Base-by-base conservation (phyloP, 2,329 filamentous ascomycete species). In the Talaromyces sp. region DNA sequence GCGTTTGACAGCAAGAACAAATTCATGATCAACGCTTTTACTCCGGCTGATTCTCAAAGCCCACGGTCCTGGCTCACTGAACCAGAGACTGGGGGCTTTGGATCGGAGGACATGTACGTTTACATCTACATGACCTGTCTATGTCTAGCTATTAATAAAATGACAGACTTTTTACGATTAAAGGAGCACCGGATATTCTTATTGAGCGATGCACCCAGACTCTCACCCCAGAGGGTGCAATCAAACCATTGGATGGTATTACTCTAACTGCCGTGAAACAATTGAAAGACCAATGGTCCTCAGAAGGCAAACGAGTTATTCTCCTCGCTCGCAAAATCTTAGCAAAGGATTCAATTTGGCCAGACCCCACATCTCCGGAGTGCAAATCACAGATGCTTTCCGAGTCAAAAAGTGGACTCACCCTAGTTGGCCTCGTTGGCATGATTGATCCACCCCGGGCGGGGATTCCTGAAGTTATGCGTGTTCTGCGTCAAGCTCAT, bases 1-100 rank as follows among this genome's bases (percentile, higher is more conserved):
- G 83, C 86, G 0, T 92, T 92, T 70, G 91, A 91, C 74, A 90
- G 86, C 73, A 90, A 90, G 76, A 91, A 91, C 74, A 92, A 92
- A 71, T 91, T 86, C 67, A 91, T 91, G 84, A 82, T 91, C 49
- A 80, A 84, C 30, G 80, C 86, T 0, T 82, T 87, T 44, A 76
- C 76, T 10, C 67, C 67, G 1, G 51, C 53, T 8, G 54, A 64
- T n/a, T 41, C 55, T 7, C 48, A 24, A 13, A 49, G 51, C 13
- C n/a, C 44, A 10, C 20, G 24, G 11, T 3, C 20, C 4, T 36
- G 6, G 4, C 20, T 14, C 20, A 24, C 44, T 8, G 14, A 17
- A 8, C 6, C 8, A 8, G 44, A 47, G 7, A 11, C 44, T 16
- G 27, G 32, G 9, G 30, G 11, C 20, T 33, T 33, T 14, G 17